Evolutionary conservation across 176 grass and related monocot genomes (phyloP).

Genomic region (Leersia perrieri): DNA sequence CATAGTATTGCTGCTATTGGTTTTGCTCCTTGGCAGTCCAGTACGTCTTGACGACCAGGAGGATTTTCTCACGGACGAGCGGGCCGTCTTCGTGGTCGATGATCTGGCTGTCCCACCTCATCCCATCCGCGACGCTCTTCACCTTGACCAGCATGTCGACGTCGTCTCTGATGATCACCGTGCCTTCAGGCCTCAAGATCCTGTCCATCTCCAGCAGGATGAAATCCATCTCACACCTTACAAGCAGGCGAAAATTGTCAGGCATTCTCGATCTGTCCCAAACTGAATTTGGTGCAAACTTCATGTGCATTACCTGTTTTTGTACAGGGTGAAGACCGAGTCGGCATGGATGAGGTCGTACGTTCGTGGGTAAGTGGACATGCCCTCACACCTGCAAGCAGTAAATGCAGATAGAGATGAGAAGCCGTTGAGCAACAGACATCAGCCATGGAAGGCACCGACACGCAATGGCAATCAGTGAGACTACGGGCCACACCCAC

Average conservation of each 20-base stretch:
- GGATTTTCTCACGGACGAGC: constrained; percentile 60
- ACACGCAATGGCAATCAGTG: constrained; percentile 31
- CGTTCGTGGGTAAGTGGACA: constrained; percentile 88
- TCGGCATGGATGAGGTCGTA: constrained; percentile 95
- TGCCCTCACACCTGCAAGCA: constrained; percentile 82
- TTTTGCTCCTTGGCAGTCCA: constrained; percentile 53
- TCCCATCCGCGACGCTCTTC: constrained; percentile 52
- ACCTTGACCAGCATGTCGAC: constrained; percentile 71
- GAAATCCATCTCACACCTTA: constrained; percentile 66
- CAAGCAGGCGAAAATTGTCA: background rate
- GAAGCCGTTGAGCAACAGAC: background rate
- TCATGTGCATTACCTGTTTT: constrained; percentile 45
- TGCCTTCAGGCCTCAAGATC: constrained; percentile 64
- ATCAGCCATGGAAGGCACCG: constrained; percentile 4
- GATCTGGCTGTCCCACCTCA: constrained; percentile 75
- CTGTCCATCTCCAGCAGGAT: constrained; percentile 79
- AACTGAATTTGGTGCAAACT: background rate
- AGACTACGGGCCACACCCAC: background rate
- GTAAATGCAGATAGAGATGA: constrained; percentile 25
- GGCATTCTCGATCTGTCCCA: background rate
- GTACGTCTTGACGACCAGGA: constrained; percentile 61
- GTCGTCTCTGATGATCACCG: constrained; percentile 67
- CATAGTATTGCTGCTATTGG: constrained; percentile 41
- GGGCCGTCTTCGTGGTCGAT: constrained; percentile 69
- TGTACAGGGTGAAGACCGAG: constrained; percentile 72